phyloP scores from a whole-genome alignment of 2,329 filamentous ascomycete species.

The Colletotrichum sidae region DNA sequence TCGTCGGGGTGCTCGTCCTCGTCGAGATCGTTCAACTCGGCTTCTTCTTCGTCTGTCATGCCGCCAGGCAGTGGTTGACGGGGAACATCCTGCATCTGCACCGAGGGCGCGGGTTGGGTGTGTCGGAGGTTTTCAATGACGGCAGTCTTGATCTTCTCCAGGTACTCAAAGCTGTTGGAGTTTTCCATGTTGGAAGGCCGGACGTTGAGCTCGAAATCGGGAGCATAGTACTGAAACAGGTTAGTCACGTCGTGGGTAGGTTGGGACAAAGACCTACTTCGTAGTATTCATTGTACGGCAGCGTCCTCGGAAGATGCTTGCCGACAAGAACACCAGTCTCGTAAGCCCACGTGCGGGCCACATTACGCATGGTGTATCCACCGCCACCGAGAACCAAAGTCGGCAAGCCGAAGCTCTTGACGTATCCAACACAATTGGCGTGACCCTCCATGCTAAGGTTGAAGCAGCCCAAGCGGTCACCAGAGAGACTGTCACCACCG shows the following conservation, averaged over 20 bases:
- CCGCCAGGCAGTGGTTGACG: constrained; percentile 67
- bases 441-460: constrained; percentile 98
- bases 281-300: constrained; percentile 98
- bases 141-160: constrained; percentile 83
- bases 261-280: constrained; percentile 62
- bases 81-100: constrained; percentile 86
- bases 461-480: constrained; percentile 94
- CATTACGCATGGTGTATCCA: constrained; percentile 97
- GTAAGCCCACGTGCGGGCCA: constrained; percentile 96
- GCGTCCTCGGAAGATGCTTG: constrained; percentile 81
- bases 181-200: constrained; percentile 91
- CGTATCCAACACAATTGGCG: constrained; percentile 91
- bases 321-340: constrained; percentile 93
- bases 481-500: constrained; percentile 93
- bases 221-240: constrained; percentile 84
- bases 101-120: constrained; percentile 86
- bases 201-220: constrained; percentile 91
- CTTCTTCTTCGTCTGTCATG: constrained; percentile 75
- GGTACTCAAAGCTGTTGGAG: constrained; percentile 84
- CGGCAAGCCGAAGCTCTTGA: constrained; percentile 86
- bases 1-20: constrained; percentile 88
- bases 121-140: constrained; percentile 90
- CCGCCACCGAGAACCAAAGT: constrained; percentile 95
- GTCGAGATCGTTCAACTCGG: constrained; percentile 76
- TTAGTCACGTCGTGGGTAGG: constrained; percentile 17